These are phyloP conservation scores for Backusella tuberculispora DNA, from an alignment of 192 early-diverging fungal species.

Conservation along the genomic window DNA sequence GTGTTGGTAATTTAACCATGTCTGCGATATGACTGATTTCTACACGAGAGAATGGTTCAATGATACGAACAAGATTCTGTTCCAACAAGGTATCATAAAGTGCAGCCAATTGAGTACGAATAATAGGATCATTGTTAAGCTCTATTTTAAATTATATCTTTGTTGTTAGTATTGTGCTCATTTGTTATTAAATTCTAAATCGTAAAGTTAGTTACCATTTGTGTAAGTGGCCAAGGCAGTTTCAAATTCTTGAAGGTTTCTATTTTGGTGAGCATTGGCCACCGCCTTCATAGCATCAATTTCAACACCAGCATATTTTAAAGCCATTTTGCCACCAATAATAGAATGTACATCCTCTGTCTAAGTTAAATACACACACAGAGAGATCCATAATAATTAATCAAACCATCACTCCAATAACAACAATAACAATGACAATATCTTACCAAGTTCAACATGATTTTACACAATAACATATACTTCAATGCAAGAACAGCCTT, in stretches of 20 bases:
- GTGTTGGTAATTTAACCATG: constrained; percentile 88
- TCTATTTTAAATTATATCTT: constrained; percentile 45
- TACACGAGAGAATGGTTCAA: constrained; percentile 97
- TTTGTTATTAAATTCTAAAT: background rate
- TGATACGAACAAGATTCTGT: constrained; percentile 95
- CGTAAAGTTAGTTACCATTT: constrained; percentile 56
- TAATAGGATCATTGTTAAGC: constrained; percentile 91
- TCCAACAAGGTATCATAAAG: constrained; percentile 97
- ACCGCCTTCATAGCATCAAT: constrained; percentile 96
- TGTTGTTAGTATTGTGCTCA: background rate
- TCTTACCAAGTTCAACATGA: constrained; percentile 94
- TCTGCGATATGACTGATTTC: constrained; percentile 96
- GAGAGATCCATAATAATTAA: background rate
- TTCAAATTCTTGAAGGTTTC: constrained; percentile 97
- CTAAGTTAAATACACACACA: constrained; percentile 40
- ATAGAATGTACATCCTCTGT: constrained; percentile 94
- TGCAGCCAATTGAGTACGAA: constrained; percentile 88
- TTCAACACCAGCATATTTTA: constrained; percentile 84
- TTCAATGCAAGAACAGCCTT: constrained; percentile 90
- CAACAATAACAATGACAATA: background rate
- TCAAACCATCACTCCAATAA: background rate
- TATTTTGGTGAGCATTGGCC: constrained; percentile 95
- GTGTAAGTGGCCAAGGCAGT: constrained; percentile 84
- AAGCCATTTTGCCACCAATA: constrained; percentile 89
- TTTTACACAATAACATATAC: constrained; percentile 99